Evolutionary conservation across 2,329 filamentous ascomycete genomes (phyloP), one percentile per base, ranked within the genome.

Genomic region (Trichophyton benhamiae): DNA sequence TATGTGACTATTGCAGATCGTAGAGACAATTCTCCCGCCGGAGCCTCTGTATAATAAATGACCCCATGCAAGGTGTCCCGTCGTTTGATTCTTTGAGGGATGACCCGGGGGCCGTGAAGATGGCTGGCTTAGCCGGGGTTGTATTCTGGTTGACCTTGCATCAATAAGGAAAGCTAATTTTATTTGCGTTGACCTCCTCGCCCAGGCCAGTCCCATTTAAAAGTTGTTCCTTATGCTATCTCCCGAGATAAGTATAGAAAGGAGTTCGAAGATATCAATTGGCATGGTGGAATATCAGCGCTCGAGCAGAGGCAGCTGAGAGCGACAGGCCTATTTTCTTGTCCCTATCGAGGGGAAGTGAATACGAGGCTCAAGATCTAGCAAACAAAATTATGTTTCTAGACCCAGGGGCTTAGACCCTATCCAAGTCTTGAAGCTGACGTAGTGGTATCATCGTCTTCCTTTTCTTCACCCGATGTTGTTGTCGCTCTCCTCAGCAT

Each of bases 81-180:
- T 20, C 30, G 41, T 46, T 38, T 52, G 20, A 8, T 36, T 60
- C 41, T 60, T 36, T 60, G 41, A 49, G 49, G 42, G 15, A 5
- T 46, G 17, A 22, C 17, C 20, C 41, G 30, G 15, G 58, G 41
- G n/a, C 58, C 25, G 44, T 44, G 63, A 61, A 62, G 65, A 17
- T 61, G 65, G 52, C 58, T 53, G 27, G 65, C 65, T 48, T 63
- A 67, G 44, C 64, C 62, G 53, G 59, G 59, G 53, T 64, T 65
- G 20, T 65, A 75, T 53, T 72, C 74, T 59, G 74, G 75, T 62
- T 69, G 75, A 15, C 68, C 72, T 33, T 55, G 52, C 52, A 55
- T 55, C 52, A 55, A 55, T 55, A 38, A 36, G 20, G 52, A 55
- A 55, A 55, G 52, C n/a, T 55, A 55, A 55, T 55, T 55, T 55